These are phyloP conservation scores for Sordariomycetes sp. DNA, from an alignment of 2,329 filamentous ascomycete genomes.

Conservation along the genomic window DNA sequence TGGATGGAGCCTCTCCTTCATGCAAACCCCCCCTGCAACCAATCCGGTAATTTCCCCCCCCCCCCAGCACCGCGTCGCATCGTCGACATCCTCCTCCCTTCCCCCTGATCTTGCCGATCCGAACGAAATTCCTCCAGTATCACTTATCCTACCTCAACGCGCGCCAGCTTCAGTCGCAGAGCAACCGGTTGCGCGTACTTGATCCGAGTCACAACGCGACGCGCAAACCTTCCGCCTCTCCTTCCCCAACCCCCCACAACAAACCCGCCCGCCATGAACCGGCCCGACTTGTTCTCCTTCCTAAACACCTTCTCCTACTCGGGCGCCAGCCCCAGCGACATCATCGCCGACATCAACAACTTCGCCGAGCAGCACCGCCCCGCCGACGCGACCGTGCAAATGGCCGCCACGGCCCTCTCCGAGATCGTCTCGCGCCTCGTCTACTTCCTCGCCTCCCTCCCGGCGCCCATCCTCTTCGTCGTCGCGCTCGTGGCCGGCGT, in stretches of 20 bases:
- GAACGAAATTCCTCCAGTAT: too few species aligned
- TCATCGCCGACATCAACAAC: conserved; percentile 11
- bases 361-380: conserved; percentile 21
- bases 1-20: neutral
- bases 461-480: conserved; percentile 27
- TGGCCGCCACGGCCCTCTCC: conserved; percentile 16
- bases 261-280: neutral
- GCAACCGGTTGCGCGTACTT: too few species aligned
- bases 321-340: conserved; percentile 25
- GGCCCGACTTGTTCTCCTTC: neutral
- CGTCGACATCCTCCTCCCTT: too few species aligned
- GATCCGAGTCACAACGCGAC: neutral
- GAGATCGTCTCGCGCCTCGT: conserved; percentile 10
- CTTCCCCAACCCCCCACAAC: neutral
- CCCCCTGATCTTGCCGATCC: too few species aligned
- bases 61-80: too few species aligned
- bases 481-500: conserved; percentile 39
- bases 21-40: neutral
- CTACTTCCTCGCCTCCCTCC: conserved; percentile 15
- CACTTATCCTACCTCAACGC: too few species aligned
- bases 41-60: neutral
- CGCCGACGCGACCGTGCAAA: conserved; percentile 18
- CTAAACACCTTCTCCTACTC: conserved; percentile 10
- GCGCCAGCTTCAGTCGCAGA: too few species aligned
- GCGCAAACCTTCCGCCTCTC: neutral